Conservation (phyloP, 139 green algal genomes). For the Choricystis sp. region DNA sequence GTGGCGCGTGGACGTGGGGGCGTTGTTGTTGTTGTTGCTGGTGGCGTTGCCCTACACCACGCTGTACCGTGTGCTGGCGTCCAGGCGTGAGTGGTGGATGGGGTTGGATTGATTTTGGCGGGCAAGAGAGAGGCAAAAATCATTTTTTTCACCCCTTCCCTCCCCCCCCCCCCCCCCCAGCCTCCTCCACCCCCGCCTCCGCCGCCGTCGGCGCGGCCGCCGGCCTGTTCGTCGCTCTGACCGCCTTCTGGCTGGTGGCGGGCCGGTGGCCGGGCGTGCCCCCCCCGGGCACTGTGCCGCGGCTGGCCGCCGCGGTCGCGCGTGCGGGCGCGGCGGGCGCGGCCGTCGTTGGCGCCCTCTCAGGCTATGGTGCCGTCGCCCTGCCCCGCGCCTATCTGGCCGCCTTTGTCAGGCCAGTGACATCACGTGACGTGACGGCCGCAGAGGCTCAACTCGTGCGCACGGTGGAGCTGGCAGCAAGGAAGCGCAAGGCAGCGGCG, state of each 20-base stretch:
- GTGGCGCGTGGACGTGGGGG: neutral
- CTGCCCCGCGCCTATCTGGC: conserved; percentile 86
- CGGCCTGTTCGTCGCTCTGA: conserved; percentile 29
- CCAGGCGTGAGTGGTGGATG: too few species aligned
- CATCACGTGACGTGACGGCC: neutral
- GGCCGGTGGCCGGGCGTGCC: conserved; percentile 41
- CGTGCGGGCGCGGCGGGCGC: conserved; percentile 79
- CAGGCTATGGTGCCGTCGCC: conserved; percentile 75
- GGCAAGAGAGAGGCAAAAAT: neutral
- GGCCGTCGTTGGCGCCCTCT: conserved; percentile 79
- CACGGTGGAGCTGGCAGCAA: neutral
- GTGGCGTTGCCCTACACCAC: neutral
- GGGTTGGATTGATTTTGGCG: too few species aligned
- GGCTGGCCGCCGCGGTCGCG: conserved; percentile 43
- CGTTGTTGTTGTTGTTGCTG: neutral
- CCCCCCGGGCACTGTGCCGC: neutral
- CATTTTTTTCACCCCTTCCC: neutral
- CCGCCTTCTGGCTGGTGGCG: conserved; percentile 58
- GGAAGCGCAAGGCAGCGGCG: neutral
- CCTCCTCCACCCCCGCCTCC: conserved; percentile 64
- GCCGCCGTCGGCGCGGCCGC: conserved; percentile 7
- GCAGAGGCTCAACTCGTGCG: conserved; percentile 2
- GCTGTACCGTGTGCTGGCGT: neutral
- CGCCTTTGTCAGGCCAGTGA: conserved; percentile 70
- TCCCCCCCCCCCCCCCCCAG: neutral